These are phyloP conservation scores for Apiospora rasikravindrae DNA, from an alignment of 2,329 filamentous ascomycete genomes.

Conservation along the genomic window DNA sequence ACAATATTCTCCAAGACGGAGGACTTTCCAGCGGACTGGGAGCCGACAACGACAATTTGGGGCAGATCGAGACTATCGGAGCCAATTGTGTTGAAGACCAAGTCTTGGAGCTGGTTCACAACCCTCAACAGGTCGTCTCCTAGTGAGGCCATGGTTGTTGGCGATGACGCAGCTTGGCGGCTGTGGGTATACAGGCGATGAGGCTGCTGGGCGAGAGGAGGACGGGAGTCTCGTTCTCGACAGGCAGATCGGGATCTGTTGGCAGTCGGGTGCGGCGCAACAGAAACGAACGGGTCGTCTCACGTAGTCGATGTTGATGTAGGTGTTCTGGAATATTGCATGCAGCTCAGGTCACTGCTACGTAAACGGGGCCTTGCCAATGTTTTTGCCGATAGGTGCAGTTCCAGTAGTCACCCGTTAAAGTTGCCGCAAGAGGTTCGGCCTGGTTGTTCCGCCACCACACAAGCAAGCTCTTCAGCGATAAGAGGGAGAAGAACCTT, in stretches of 20 bases:
- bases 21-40: conserved; percentile 97
- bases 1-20: conserved; percentile 99
- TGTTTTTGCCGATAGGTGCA: conserved; percentile 14
- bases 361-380: conserved; percentile 7
- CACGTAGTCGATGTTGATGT: conserved; percentile 8
- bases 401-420: conserved; percentile 16
- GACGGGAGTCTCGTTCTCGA: not conserved
- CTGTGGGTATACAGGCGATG: not conserved
- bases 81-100: conserved; percentile 99
- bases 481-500: not conserved
- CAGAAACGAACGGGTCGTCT: not conserved
- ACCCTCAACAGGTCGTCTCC: conserved; percentile 94
- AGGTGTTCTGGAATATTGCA: not conserved
- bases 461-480: conserved; percentile 16
- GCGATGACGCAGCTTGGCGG: conserved; percentile 6
- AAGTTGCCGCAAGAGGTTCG: conserved; percentile 8
- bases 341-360: conserved; percentile 14
- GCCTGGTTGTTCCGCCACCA: conserved; percentile 9
- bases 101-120: conserved; percentile 97
- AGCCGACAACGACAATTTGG: conserved; percentile 98
- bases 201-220: conserved; percentile 8
- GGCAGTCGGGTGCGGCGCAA: conserved; percentile 9
- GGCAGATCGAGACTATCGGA: conserved; percentile 97
- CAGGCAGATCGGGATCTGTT: not conserved
- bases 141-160: conserved; percentile 57